Base-by-base conservation (phyloP, 257 asterid genomes). In the Asclepias syriaca region DNA sequence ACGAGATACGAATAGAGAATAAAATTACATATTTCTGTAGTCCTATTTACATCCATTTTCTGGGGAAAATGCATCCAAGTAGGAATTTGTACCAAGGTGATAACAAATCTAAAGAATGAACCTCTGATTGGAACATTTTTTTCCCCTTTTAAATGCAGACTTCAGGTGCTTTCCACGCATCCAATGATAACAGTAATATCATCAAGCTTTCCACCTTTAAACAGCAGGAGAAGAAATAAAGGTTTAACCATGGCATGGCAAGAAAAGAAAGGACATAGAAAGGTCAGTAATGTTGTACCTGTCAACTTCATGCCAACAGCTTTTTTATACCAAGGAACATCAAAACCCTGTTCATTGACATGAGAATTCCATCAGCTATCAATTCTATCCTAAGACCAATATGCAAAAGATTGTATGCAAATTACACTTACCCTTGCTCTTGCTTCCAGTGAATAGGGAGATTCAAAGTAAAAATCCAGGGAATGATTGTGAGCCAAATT, bases 291-390 rank as follows among this genome's bases (percentile, higher is more conserved):
- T 48, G 54, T 58, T 85, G 9, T 85, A 82, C 96, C 96, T 84
- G 95, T 90, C 67, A 92, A 80, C 82, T 87, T 87, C 98, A 87
- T 86, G 71, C 95, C 95, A 79, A 92, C 49, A 12, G 73, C 43
- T 83, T 88, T 92, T 88, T 90, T 92, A 94, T 94, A 90, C 91
- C 87, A 88, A 24, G 97, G 97, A 74, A 88, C 93, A 66, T 88
- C 96, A 72, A 85, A 81, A 21, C 93, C 98, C 98, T 92, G 85
- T 53, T 49, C 65, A 70, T 19, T 22, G 74, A 71, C 24, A 77
- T 27, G 53, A 71, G 0, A 50, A 56, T 37, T 24, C 59, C 12
- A 68, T 14, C 61, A 14, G 49, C 57, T 7, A 43, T 5, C 6
- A 43, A 11, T 65, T 34, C 40, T 18, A 24, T 16, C 24, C 76